A percentile compares a stretch with the other conserved stretches of the same genome.
These are phyloP conservation scores for Fusarium ambrosium DNA, from an alignment of 2,329 filamentous ascomycete species.

Conservation along the genomic window DNA sequence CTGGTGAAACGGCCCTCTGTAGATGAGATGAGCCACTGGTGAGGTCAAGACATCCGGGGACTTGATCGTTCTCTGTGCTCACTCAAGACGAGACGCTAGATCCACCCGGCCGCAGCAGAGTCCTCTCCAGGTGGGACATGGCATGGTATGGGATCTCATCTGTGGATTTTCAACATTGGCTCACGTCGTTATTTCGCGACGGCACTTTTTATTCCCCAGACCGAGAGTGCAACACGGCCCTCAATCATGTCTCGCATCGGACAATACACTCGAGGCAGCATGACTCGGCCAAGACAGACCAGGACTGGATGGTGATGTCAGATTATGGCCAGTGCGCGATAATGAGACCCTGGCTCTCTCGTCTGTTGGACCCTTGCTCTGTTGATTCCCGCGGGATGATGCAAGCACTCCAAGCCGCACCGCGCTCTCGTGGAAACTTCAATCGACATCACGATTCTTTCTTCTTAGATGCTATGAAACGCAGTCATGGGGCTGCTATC, in stretches of 20 bases:
- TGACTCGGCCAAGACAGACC: slow-evolving; percentile 35
- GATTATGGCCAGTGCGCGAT: slow-evolving; percentile 40
- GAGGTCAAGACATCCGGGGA: slow-evolving; percentile 14
- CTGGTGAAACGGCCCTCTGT: slow-evolving; percentile 14
- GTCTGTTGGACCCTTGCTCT: slow-evolving; percentile 23
- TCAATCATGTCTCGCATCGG: slow-evolving; percentile 37
- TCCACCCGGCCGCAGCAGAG: slow-evolving; percentile 20
- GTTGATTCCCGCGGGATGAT: slow-evolving; percentile 12
- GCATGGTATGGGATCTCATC: slow-evolving; percentile 28
- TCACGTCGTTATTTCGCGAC: slow-evolving; percentile 16
- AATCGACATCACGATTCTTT: neutral
- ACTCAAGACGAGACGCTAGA: slow-evolving; percentile 25
- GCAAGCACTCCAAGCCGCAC: neutral
- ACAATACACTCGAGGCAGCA: slow-evolving; percentile 30
- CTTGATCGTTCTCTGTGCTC: slow-evolving; percentile 15
- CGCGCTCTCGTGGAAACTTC: neutral
- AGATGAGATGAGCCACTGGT: neutral
- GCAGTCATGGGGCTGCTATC: slow-evolving; percentile 7
- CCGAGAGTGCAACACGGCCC: slow-evolving; percentile 28
- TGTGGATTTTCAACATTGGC: slow-evolving; percentile 26
- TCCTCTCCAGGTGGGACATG: slow-evolving; percentile 25
- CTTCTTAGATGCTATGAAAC: neutral
- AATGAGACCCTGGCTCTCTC: slow-evolving; percentile 30
- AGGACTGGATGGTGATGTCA: slow-evolving; percentile 22
- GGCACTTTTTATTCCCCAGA: slow-evolving; percentile 39